Conservation (phyloP, 805 yeast species). For the Candida glaebosa region DNA sequence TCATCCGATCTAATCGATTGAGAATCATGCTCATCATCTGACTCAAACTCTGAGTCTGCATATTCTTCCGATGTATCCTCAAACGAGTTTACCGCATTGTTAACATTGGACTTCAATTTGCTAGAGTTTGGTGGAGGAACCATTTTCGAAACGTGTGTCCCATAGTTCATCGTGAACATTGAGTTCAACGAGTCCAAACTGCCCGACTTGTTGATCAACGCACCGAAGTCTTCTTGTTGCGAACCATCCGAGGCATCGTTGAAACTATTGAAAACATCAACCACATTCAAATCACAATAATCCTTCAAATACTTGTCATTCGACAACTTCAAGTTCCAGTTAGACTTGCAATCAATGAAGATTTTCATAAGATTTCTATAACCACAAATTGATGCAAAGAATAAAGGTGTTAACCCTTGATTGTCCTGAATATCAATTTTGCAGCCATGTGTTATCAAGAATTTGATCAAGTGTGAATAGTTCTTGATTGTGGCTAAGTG, state of each 20-base stretch:
- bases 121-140: slow-evolving; percentile 14
- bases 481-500: slow-evolving; percentile 83
- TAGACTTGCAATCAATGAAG: slow-evolving; percentile 63
- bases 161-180: slow-evolving; percentile 35
- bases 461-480: slow-evolving; percentile 56
- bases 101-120: not conserved
- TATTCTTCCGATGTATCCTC: slow-evolving; percentile 26
- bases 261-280: slow-evolving; percentile 35
- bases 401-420: slow-evolving; percentile 84
- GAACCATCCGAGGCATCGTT: slow-evolving; percentile 12
- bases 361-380: slow-evolving; percentile 61
- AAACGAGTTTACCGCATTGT: not conserved
- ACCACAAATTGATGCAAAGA: slow-evolving; percentile 78
- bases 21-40: slow-evolving; percentile 19
- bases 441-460: slow-evolving; percentile 64
- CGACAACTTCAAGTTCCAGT: slow-evolving; percentile 46
- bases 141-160: slow-evolving; percentile 41
- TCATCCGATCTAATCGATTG: slow-evolving; percentile 6
- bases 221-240: slow-evolving; percentile 7
- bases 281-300: slow-evolving; percentile 43
- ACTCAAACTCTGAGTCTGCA: slow-evolving; percentile 26
- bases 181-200: slow-evolving; percentile 41
- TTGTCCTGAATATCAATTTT: slow-evolving; percentile 70
- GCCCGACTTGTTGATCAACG: slow-evolving; percentile 21
- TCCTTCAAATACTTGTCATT: slow-evolving; percentile 45